Percentiles rank a stretch among this genome's conserved stretches.
These are phyloP conservation scores for Chenopodium formosanum DNA, from an alignment of 148 eudicot species.

Conservation along the genomic window DNA sequence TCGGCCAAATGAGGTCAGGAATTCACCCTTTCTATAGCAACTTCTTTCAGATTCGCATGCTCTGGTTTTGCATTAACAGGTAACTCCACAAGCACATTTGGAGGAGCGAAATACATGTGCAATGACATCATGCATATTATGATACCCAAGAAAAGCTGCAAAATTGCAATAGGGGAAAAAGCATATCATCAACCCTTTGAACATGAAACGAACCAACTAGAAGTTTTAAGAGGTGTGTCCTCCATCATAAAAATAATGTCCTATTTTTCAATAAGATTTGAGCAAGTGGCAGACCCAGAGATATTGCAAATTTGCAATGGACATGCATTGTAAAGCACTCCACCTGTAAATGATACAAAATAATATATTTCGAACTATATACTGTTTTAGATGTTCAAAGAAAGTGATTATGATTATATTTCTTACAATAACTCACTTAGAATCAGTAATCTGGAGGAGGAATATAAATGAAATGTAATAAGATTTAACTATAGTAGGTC, in stretches of 20 bases:
- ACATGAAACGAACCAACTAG: not conserved
- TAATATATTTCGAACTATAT: no score
- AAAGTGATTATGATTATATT: not conserved
- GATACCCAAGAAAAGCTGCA: slow-evolving; percentile 97
- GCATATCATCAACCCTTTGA: not conserved
- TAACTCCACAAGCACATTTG: slow-evolving; percentile 70
- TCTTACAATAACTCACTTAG: not conserved
- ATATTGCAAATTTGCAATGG: not conserved
- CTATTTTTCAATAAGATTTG: not conserved
- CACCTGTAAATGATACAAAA: not conserved
- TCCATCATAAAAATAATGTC: not conserved
- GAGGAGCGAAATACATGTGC: slow-evolving; percentile 91
- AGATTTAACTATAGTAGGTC: not conserved
- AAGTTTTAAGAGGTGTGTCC: not conserved
- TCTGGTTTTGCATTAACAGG: slow-evolving; percentile 47
- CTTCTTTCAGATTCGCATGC: slow-evolving; percentile 46
- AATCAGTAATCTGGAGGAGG: not conserved
- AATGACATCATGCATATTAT: slow-evolving; percentile 93
- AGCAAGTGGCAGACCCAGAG: not conserved
- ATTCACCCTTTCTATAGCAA: slow-evolving; percentile 55
- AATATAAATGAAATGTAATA: not conserved
- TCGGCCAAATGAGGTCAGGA: slow-evolving; percentile 34
- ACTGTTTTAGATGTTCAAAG: not conserved
- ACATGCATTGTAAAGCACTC: not conserved
- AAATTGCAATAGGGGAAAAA: not conserved